Conservation (phyloP, 805 yeast species). For the Pichia occidentalis region DNA sequence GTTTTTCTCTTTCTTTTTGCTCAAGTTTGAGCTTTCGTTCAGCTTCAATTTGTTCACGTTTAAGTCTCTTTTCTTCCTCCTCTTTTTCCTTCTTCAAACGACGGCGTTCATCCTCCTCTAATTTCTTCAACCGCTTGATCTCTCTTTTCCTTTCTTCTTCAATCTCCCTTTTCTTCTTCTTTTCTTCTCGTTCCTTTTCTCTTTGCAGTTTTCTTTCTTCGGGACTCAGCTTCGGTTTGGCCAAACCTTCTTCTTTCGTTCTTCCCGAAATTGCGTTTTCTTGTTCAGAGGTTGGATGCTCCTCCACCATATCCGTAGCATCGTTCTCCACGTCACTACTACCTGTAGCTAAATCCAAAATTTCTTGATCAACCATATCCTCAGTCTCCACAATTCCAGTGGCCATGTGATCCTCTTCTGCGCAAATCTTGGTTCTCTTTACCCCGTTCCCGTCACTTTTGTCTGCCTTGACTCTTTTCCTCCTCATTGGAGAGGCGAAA, state of each 20-base stretch:
- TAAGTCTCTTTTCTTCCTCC: conserved; percentile 12
- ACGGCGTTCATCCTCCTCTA: conserved; percentile 12
- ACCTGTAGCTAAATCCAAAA: conserved; percentile 4
- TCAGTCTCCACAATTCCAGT: neutral
- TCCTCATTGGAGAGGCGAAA: neutral
- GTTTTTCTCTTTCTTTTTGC: conserved; percentile 25
- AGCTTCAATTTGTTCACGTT: conserved; percentile 13
- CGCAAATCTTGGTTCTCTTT: neutral
- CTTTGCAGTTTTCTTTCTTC: neutral
- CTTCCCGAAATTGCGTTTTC: too few species aligned
- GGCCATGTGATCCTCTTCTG: neutral
- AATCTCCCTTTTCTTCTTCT: conserved; percentile 1
- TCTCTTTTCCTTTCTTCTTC: conserved; percentile 14
- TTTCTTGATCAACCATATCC: conserved; percentile 4
- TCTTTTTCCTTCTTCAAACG: conserved; percentile 12
- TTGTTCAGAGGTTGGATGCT: too few species aligned
- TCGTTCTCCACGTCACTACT: conserved; percentile 1
- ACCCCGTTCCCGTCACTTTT: neutral
- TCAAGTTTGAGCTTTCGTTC: conserved; percentile 16
- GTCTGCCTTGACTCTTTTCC: neutral
- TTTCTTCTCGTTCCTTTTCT: conserved; percentile 7
- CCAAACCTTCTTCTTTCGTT: neutral
- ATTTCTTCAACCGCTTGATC: conserved; percentile 8
- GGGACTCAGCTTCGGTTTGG: neutral
- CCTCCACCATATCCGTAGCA: neutral